Evolutionary conservation across 805 yeast genomes (phyloP), one percentile per base, ranked within the genome.

Genomic region (Yarrowia sp.): DNA sequence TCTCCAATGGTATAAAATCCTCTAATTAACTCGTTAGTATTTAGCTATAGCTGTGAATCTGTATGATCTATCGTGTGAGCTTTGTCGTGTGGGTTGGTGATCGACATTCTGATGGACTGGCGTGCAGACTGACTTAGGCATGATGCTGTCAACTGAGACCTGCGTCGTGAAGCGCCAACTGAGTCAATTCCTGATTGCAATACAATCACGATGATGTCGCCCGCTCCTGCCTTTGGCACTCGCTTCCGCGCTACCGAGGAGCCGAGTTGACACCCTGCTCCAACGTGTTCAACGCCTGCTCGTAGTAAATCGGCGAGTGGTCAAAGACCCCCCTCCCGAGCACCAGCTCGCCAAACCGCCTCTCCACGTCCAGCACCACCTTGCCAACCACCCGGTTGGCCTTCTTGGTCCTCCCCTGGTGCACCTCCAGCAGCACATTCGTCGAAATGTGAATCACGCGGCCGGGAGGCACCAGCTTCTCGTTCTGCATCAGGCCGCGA

Each of bases 341-440:
- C 8, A 71, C 66, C 2, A 74, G 75, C 66, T 71, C 73, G 1
- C 72, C 64, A 56, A 72, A 72, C 44, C 72, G 65, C 29, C 66
- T 64, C 39, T 70, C 74, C 21, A 69, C 74, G 55, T 72, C 73
- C 19, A 68, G 39, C 12, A 72, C 65, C 3, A 66, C 62, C 9
- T 66, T 63, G n/a, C 71, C 73, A 66, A 90, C 84, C 66, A 92
- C 90, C 67, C 87, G 87, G 74, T 90, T 85, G 44, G 98, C 97
- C 72, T 99, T 99, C 72, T 94, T 94, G 0, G 98, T 92, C 73
- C 84, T 86, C 35, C 99, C 99, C 69, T 83, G 85, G 78, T 69
- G 71, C 4, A 67, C 63, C 47, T 68, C 69, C 36, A 69, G 68
- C 14, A 72, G 66, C 2, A 69, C 66, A 35, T 66, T 66, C n/a